A percentile compares a stretch with the other conserved stretches of the same genome.
These are phyloP conservation scores for Verbena officinalis DNA, from an alignment of 257 asterid genomes.

Conservation along the genomic window DNA sequence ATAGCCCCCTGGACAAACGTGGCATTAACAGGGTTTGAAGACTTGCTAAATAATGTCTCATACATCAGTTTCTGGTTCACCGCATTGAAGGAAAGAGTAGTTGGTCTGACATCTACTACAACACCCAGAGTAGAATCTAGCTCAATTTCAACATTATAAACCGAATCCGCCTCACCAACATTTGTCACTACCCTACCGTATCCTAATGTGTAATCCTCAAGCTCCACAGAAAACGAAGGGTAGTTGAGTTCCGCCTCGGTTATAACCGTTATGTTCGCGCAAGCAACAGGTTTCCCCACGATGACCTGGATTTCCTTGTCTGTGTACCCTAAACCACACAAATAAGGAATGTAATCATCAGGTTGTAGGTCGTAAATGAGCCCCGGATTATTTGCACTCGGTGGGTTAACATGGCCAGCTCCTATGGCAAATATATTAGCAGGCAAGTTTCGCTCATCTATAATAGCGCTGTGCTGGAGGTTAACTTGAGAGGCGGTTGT, in stretches of 20 bases:
- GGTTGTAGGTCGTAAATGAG: constrained; percentile 46
- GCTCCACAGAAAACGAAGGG: constrained; percentile 42
- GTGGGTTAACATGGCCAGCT: constrained; percentile 56
- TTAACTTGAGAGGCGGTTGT: constrained; percentile 34
- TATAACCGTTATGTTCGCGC: constrained; percentile 30
- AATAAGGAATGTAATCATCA: constrained; percentile 46
- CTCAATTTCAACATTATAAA: constrained; percentile 8
- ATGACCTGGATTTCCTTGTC: constrained; percentile 29
- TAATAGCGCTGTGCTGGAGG: constrained; percentile 18
- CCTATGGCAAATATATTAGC: constrained; percentile 46
- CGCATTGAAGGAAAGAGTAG: constrained; percentile 29
- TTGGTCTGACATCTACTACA: constrained; percentile 29
- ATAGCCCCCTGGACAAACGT: constrained; percentile 37
- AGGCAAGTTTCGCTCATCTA: constrained; percentile 38
- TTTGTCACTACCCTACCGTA: constrained; percentile 49
- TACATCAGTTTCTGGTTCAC: constrained; percentile 43
- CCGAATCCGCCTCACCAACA: constrained; percentile 46
- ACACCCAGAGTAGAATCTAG: constrained; percentile 6
- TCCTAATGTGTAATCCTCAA: constrained; percentile 8
- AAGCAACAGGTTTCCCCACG: constrained; percentile 29
- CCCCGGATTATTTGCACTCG: constrained; percentile 49
- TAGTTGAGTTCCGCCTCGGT: constrained; percentile 47
- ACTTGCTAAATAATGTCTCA: constrained; percentile 28
- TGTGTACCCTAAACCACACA: constrained; percentile 49
- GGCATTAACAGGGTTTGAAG: constrained; percentile 1